phyloP scores from a whole-genome alignment of 305 asterid species.

The Stenogyne calaminthoides region DNA sequence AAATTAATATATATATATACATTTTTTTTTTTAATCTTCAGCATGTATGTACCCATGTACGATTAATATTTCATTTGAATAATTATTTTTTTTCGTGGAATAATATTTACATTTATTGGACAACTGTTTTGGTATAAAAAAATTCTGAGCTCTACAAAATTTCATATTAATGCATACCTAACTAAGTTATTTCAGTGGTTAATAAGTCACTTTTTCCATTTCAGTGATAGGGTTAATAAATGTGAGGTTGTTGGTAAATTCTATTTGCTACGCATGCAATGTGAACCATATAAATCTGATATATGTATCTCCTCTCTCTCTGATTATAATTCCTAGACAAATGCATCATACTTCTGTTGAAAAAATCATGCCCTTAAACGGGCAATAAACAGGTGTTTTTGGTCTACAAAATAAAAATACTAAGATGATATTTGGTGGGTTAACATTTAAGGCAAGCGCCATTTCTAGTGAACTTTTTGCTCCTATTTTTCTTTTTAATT shows the following conservation, averaged over 20 bases:
- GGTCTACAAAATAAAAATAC: too few species aligned
- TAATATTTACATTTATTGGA: background rate
- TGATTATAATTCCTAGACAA: background rate
- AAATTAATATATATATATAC: too few species aligned
- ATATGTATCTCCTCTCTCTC: too few species aligned
- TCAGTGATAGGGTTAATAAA: background rate
- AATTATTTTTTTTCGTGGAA: too few species aligned
- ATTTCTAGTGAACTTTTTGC: too few species aligned
- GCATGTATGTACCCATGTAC: too few species aligned
- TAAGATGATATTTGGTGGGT: too few species aligned
- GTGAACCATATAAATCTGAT: background rate
- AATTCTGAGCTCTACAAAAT: background rate
- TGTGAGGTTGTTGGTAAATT: constrained; percentile 8
- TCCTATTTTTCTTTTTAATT: too few species aligned
- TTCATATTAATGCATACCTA: background rate
- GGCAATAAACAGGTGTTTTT: constrained; percentile 27
- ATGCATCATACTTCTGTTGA: constrained; percentile 6
- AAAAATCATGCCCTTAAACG: constrained; percentile 9
- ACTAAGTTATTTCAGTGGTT: background rate
- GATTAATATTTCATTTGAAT: too few species aligned
- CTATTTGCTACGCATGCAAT: background rate
- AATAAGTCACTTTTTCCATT: background rate
- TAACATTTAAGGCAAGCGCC: background rate
- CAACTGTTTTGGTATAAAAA: background rate
- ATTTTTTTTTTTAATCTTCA: too few species aligned